These are phyloP conservation scores for Penicillium ucsense DNA, from an alignment of 495 filamentous ascomycete genomes.

Conservation along the genomic window DNA sequence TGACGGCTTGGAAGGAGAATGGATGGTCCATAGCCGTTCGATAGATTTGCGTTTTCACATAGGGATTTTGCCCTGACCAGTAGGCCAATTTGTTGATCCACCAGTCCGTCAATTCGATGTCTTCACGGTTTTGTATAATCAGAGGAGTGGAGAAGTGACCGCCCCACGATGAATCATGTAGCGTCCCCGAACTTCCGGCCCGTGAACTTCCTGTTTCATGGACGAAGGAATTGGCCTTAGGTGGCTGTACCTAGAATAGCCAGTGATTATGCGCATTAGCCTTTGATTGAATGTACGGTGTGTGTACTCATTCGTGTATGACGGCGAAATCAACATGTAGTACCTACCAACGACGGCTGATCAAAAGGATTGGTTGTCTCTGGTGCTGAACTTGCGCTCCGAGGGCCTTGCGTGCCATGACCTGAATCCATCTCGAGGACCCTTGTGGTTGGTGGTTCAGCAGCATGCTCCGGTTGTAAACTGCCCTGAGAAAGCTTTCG, in stretches of 20 bases:
- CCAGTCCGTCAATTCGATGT: conserved; percentile 26
- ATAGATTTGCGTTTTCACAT: conserved; percentile 31
- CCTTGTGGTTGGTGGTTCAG: conserved; percentile 16
- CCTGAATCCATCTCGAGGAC: conserved; percentile 8
- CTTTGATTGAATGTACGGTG: too few relatives aligned
- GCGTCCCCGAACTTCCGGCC: conserved; percentile 17
- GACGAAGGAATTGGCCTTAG: conserved; percentile 6
- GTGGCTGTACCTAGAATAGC: conserved; percentile 3
- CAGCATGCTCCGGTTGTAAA: conserved; percentile 8
- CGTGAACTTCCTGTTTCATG: conserved; percentile 3
- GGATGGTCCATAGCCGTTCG: conserved; percentile 27
- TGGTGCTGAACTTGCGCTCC: too few relatives aligned
- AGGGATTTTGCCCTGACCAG: conserved; percentile 36
- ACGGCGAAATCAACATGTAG: too few relatives aligned
- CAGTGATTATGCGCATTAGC: too few relatives aligned
- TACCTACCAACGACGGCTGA: conserved; percentile 12
- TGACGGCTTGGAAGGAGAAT: conserved; percentile 27
- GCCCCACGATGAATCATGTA: conserved; percentile 24
- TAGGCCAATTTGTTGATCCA: conserved; percentile 32
- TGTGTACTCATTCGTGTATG: too few relatives aligned
- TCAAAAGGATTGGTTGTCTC: background rate
- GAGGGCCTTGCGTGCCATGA: background rate
- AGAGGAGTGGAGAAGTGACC: conserved; percentile 28
- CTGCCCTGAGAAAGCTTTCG: conserved; percentile 19
- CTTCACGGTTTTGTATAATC: conserved; percentile 10